Evolutionary conservation across 2,329 filamentous ascomycete species (phyloP), one percentile per base, ranked within the genome.

Genomic region (Hysterium pulicare): DNA sequence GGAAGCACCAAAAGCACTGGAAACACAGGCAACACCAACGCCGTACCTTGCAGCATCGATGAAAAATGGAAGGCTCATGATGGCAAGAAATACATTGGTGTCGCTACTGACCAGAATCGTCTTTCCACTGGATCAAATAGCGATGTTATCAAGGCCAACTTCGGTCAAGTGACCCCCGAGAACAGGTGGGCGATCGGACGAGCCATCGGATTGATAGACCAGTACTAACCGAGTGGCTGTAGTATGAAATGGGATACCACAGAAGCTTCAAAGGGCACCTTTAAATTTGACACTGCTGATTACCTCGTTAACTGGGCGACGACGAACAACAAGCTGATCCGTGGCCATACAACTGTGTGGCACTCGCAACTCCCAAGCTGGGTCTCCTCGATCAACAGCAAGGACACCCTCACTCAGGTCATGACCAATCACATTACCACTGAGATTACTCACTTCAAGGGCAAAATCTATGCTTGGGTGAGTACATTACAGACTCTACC

Each of bases 191-290:
- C 6, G 28, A 40, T 26, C 28, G n/a, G n/a, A n/a, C n/a, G n/a
- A n/a, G n/a, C 23, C 15, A n/a, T 16, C 13, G 16, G 9, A 10
- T 10, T 8, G 24, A 26, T n/a, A 40, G 13, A 33, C 13, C 15
- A 26, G 3, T 32, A 20, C 48, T 48, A 34, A 51, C 37, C 15
- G 11, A 4, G 7, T 23, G 13, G 8, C 24, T n/a, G n/a, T 24
- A 79, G 74, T 56, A 83, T 85, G 77, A 86, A 87, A 64, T 87
- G 82, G 82, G 79, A 84, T 52, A 66, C 75, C 31, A 72, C 72
- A 21, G 70, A 84, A 61, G 54, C 66, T 45, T 61, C 63, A 24
- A 70, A 51, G 23, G 60, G 59, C 17, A 59, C 43, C 36, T 66
- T 62, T 54, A 79, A 68, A 49, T 83, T 81, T 53, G 59, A 53